Percentiles rank a stretch among this genome's conserved stretches.
These are phyloP conservation scores for Mollisiaceae sp. DNA, from an alignment of 2,329 filamentous ascomycete genomes.

Conservation along the genomic window DNA sequence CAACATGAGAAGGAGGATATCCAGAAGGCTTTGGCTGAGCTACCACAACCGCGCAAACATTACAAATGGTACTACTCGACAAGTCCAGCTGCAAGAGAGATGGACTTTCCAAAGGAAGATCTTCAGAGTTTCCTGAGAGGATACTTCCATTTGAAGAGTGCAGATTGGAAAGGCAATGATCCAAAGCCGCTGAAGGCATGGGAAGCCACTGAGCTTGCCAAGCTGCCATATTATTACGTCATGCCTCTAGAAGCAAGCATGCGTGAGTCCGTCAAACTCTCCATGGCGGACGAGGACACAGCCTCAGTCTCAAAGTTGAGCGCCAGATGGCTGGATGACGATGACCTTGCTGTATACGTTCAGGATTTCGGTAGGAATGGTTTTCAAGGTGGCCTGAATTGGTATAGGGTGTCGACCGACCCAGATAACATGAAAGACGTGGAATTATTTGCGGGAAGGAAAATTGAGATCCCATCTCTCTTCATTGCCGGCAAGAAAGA, in stretches of 20 bases:
- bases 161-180: constrained; percentile 60
- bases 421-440: constrained; percentile 55
- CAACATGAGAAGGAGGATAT: constrained; percentile 48
- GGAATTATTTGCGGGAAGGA: constrained; percentile 62
- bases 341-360: constrained; percentile 64
- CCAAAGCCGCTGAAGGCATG: constrained; percentile 60
- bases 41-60: constrained; percentile 66
- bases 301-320: constrained; percentile 45
- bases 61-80: constrained; percentile 72
- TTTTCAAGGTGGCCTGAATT: constrained; percentile 70
- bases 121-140: constrained; percentile 66
- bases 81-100: constrained; percentile 51
- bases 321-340: constrained; percentile 59
- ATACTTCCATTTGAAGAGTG: constrained; percentile 72
- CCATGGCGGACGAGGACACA: constrained; percentile 59
- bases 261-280: constrained; percentile 59
- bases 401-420: constrained; percentile 66
- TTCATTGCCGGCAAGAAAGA: constrained; percentile 68
- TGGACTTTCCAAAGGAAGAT: constrained; percentile 54
- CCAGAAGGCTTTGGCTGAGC: constrained; percentile 58
- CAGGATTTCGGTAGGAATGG: constrained; percentile 64
- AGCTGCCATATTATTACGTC: constrained; percentile 72
- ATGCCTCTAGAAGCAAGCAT: constrained; percentile 64
- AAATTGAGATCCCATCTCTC: constrained; percentile 63
- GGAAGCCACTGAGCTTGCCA: constrained; percentile 60